Evolutionary conservation across 2,329 filamentous ascomycete species (phyloP), one percentile per base, ranked within the genome.

Genomic region (Aureobasidium sp.): DNA sequence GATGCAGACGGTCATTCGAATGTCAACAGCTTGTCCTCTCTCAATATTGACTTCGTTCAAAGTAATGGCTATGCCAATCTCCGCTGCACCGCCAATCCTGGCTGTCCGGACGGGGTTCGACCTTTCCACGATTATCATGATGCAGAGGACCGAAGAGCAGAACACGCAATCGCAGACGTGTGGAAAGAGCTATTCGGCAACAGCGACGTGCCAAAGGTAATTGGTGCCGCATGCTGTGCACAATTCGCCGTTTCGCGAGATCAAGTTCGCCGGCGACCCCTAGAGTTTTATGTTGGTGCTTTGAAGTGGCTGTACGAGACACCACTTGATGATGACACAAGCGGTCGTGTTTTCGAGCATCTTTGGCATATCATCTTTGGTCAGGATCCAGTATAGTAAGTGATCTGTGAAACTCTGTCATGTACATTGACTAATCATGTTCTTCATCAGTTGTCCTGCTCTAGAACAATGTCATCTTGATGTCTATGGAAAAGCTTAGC

Each of bases 291-390:
- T 63, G 72, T 76, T 61, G 69, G 73, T 10, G 80, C 76, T 64
- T 73, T 79, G 16, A 69, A 76, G 3, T 83, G 81, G 81, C 67
- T 83, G n/a, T 47, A 76, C 11, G 67, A 77, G 3, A 82, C 81
- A 0, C 66, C 73, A 0, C 64, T 83, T 48, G 67, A 68, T 0
- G 81, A 83, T 69, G 74, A 74, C 44, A 72, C 82, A 34, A 81
- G 78, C 62, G 81, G 82, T 4, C 70, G 81, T 25, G 76, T 84
- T 9, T 75, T 83, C 72, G 82, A 84, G 66, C 84, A 84, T 69
- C 78, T 78, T 13, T 84, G 82, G 82, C 82, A 84, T 32, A 48
- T 48, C 29, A 48, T 48, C 1, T 48, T 48, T 21, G 45, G 45
- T n/a, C 45, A n/a, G 8, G 16, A 48, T 5, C 45, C 45, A 48